These are phyloP conservation scores for Malassezia sp. DNA, from an alignment of 1,284 basidiomycete genomes.

Conservation along the genomic window DNA sequence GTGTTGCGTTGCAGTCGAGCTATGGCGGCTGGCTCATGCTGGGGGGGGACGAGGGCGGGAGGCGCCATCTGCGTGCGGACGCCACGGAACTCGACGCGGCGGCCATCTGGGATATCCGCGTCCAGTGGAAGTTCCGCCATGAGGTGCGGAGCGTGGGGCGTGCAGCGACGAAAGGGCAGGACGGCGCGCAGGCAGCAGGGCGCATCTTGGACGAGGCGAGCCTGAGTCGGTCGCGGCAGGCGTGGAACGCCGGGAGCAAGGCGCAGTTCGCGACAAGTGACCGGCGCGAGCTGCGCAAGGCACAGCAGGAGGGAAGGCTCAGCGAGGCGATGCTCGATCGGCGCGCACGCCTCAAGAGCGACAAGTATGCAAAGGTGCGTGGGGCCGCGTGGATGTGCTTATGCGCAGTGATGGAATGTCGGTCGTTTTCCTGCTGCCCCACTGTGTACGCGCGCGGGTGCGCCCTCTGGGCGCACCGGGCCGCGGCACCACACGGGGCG, in stretches of 20 bases:
- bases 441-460: too few relatives aligned
- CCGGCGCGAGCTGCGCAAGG: constrained; percentile 10
- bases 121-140: constrained; percentile 39
- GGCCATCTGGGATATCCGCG: constrained; percentile 21
- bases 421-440: too few relatives aligned
- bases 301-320: constrained; percentile 26
- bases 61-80: constrained; percentile 21
- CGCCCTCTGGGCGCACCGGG: too few relatives aligned
- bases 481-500: too few relatives aligned
- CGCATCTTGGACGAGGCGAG: constrained; percentile 7
- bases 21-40: constrained; percentile 25
- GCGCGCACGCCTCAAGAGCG: constrained; percentile 32
- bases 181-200: background rate
- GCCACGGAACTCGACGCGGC: constrained; percentile 1
- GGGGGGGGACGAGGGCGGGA: constrained; percentile 20
- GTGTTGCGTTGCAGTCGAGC: constrained; percentile 18
- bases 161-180: background rate
- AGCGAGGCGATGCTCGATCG: constrained; percentile 40
- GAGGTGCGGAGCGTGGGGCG: constrained; percentile 1
- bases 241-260: constrained; percentile 11
- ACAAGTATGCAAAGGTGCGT: constrained; percentile 17
- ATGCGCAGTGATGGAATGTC: background rate
- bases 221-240: constrained; percentile 13
- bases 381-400: too few relatives aligned
- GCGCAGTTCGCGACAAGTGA: background rate